Evolutionary conservation across 2,329 filamentous ascomycete genomes (phyloP).

Genomic region (Pseudogymnoascus sp.): DNA sequence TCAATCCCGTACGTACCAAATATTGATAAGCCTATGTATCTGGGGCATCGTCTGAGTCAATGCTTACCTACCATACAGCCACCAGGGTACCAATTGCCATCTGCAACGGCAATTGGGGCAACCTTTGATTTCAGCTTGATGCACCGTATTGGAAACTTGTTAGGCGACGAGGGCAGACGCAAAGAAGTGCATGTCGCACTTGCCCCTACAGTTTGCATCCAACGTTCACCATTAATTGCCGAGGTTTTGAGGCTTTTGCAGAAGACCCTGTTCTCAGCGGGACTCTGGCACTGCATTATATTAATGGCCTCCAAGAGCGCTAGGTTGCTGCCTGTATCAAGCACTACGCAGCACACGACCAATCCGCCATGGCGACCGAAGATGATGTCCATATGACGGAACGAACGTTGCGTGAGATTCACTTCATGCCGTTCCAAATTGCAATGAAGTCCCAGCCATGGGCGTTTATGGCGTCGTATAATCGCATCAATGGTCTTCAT

Average conservation of each 20-base stretch:
- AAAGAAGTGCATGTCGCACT: slow-evolving; percentile 27
- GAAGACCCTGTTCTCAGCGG: slow-evolving; percentile 28
- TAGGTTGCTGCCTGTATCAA: slow-evolving; percentile 26
- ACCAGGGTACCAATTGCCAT: slow-evolving; percentile 25
- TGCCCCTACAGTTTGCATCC: slow-evolving; percentile 22
- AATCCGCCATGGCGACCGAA: slow-evolving; percentile 23
- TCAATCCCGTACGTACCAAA: slow-evolving; percentile 19
- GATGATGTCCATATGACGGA: slow-evolving; percentile 24
- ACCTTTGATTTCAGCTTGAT: slow-evolving; percentile 26
- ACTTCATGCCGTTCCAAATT: slow-evolving; percentile 27
- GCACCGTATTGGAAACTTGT: slow-evolving; percentile 20
- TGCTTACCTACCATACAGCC: slow-evolving; percentile 8
- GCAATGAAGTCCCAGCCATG: slow-evolving; percentile 24
- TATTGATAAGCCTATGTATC: too few species aligned
- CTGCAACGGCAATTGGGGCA: slow-evolving; percentile 24
- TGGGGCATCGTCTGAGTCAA: too few species aligned
- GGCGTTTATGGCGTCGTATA: slow-evolving; percentile 28
- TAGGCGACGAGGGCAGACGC: slow-evolving; percentile 24
- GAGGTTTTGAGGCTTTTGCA: slow-evolving; percentile 28
- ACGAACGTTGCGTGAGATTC: slow-evolving; percentile 26
- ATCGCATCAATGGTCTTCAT: slow-evolving; percentile 27
- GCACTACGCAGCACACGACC: slow-evolving; percentile 27
- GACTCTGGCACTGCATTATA: slow-evolving; percentile 24
- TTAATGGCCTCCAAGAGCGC: slow-evolving; percentile 23
- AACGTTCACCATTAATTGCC: slow-evolving; percentile 23